Evolutionary conservation across 2,329 filamentous ascomycete species (phyloP), one percentile per base, ranked within the genome.

Genomic region (Ophiocordyceps camponoti-floridani): DNA sequence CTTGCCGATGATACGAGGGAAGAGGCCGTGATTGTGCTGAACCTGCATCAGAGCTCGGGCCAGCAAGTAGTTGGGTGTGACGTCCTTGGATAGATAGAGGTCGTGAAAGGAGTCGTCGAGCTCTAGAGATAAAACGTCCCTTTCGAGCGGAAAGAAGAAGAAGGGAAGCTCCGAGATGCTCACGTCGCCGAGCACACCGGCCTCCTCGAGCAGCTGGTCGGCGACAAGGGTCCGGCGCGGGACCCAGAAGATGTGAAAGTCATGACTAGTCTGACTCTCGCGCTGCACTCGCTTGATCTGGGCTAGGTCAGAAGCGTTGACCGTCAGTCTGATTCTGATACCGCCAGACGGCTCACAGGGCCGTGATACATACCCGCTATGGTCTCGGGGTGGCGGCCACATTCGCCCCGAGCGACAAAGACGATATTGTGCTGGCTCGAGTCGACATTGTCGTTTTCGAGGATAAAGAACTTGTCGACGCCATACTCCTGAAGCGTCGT

Each of bases 241-340:
- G 40, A 94, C 84, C 84, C 91, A 96, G 59, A 95, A 89, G 53
- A 98, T 82, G 50, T 88, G 89, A 59, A 96, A 94, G 54, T 98
- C 89, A 73, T 98, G 91, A 52, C 87, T 84, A 42, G 81, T 84
- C 56, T 86, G 82, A 58, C 83, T 88, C 61, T 91, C 86, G 56
- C 82, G 82, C 55, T 89, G 85, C 47, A 96, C 70, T 48, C 84
- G 80, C 61, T 88, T 89, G 54, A 96, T 87, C 67, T 96, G 87
- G 53, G 84, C 89, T 95, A 41, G 23, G 23, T 23, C 23, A 38
- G 33, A 47, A 35, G 57, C 44, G 55, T 49, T 66, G 12, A 4
- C 9, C 18, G 35, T 38, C 35, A 38, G 16, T 11, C 16, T n/a
- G 35, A 30, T 5, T 5, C 27, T 5, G 9, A 30, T 38, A 18